Conservation (phyloP, 305 asterid species). For the Fraxinus velutina region DNA sequence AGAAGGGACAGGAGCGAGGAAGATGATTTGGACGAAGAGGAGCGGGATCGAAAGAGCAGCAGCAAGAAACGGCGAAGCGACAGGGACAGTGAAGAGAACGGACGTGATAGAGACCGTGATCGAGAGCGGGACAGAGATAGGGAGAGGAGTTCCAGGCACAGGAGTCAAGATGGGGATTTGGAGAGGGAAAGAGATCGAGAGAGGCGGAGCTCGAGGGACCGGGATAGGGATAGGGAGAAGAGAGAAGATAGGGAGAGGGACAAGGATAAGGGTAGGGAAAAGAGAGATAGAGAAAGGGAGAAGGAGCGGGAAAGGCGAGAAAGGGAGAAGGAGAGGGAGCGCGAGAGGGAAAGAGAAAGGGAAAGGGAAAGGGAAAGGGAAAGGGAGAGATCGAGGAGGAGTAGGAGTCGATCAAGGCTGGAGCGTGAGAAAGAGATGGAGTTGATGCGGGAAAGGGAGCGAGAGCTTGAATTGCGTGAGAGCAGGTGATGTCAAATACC, state of each 20-base stretch:
- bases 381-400: conserved; percentile 33
- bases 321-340: conserved; percentile 41
- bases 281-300: conserved; percentile 29
- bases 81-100: conserved; percentile 28
- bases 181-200: conserved; percentile 33
- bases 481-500: conserved; percentile 61
- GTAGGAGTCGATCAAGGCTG: conserved; percentile 45
- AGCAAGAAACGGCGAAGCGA: conserved; percentile 72
- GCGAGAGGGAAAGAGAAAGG: conserved; percentile 18
- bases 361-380: conserved; percentile 16
- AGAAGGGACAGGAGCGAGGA: conserved; percentile 70
- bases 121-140: conserved; percentile 34
- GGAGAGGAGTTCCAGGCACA: conserved; percentile 20
- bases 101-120: conserved; percentile 37
- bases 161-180: conserved; percentile 30
- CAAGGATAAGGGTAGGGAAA: conserved; percentile 26
- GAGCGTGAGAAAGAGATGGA: conserved; percentile 56
- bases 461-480: conserved; percentile 42
- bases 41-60: conserved; percentile 58
- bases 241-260: conserved; percentile 26
- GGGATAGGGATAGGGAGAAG: conserved; percentile 3
- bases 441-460: conserved; percentile 61
- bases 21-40: conserved; percentile 56
- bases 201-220: conserved; percentile 34
- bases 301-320: conserved; percentile 37